Percentiles rank a stretch among this genome's conserved stretches.
These are phyloP conservation scores for Phytophthora agathidicida DNA, from an alignment of 352 stramenopile species.

Conservation along the genomic window DNA sequence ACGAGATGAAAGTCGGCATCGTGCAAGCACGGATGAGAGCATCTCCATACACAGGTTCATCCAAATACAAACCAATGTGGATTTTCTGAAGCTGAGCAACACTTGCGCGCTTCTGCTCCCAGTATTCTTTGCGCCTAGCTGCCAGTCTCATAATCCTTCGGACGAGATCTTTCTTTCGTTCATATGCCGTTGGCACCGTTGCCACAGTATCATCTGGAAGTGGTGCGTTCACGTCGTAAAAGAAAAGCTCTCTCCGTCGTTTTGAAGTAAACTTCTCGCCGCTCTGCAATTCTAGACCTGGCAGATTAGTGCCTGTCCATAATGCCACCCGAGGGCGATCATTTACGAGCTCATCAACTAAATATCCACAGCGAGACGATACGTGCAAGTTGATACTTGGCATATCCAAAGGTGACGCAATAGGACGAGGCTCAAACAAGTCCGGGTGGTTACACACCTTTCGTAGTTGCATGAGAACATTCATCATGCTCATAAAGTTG, in stretches of 20 bases:
- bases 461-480: conserved; percentile 98
- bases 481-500: conserved; percentile 99
- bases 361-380: conserved; percentile 47
- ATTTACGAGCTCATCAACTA: conserved; percentile 52
- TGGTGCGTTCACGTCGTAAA: conserved; percentile 49
- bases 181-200: conserved; percentile 20
- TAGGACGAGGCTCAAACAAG: conserved; percentile 97
- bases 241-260: conserved; percentile 46
- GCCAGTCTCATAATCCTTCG: conserved; percentile 38
- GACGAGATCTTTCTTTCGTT: conserved; percentile 46
- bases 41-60: conserved; percentile 56
- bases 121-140: conserved; percentile 39
- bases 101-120: conserved; percentile 42
- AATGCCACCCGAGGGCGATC: conserved; percentile 36
- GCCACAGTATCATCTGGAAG: conserved; percentile 34
- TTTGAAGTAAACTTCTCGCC: conserved; percentile 37
- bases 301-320: conserved; percentile 49
- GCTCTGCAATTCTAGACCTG: conserved; percentile 46
- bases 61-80: conserved; percentile 34
- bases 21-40: conserved; percentile 52
- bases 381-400: conserved; percentile 34
- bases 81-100: conserved; percentile 33
- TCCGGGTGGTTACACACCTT: conserved; percentile 99
- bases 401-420: conserved; percentile 95
- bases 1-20: conserved; percentile 74